Conservation (phyloP, 176 grass and related monocot species). For the Puya raimondii region DNA sequence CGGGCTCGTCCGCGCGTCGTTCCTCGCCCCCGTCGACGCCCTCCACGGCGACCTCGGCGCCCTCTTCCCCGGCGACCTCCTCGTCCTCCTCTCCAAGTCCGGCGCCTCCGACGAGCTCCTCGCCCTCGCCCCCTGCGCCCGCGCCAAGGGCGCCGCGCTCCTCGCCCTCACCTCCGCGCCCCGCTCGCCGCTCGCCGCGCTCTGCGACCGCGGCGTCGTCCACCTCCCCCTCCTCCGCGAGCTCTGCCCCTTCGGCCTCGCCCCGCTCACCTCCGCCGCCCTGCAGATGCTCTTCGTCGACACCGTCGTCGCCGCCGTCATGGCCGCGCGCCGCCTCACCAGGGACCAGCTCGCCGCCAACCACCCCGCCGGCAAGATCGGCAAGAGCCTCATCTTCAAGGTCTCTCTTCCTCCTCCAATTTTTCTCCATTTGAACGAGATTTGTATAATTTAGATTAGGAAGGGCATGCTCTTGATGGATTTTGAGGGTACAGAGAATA, state of each 20-base stretch:
- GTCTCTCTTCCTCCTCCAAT: conserved; percentile 13
- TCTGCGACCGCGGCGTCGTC: conserved; percentile 79
- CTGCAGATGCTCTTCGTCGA: conserved; percentile 94
- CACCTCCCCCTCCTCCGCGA: conserved; percentile 95
- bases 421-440: too few relatives aligned
- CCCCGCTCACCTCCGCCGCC: conserved; percentile 73
- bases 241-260: conserved; percentile 85
- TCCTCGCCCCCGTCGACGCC: conserved; percentile 76
- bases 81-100: conserved; percentile 87
- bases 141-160: conserved; percentile 65
- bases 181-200: conserved; percentile 45
- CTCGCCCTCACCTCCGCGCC: conserved; percentile 69
- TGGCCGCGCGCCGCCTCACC: conserved; percentile 51
- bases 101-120: conserved; percentile 91
- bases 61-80: conserved; percentile 60
- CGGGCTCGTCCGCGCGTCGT: conserved; percentile 58
- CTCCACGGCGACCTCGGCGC: conserved; percentile 91
- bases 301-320: conserved; percentile 73
- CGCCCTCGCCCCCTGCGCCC: conserved; percentile 64
- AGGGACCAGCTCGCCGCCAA: conserved; percentile 75
- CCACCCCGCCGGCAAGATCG: conserved; percentile 94
- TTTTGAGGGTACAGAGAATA: too few relatives aligned
- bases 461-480: too few relatives aligned
- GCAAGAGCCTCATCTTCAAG: conserved; percentile 95
- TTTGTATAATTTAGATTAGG: too few relatives aligned